phyloP scores from a whole-genome alignment of 176 grass and related monocot species.

The Raddia guianensis region DNA sequence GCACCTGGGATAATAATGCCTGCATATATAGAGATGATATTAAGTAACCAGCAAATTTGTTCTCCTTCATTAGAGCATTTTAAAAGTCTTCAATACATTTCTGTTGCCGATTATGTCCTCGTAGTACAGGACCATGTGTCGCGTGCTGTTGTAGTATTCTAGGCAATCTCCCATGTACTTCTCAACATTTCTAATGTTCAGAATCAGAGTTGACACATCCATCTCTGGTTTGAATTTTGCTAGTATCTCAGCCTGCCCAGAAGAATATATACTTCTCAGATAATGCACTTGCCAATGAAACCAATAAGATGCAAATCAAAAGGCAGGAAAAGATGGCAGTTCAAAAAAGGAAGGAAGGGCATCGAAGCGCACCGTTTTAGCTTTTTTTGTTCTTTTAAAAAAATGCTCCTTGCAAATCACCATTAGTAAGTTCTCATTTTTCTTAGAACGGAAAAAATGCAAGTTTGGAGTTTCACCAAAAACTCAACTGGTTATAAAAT shows the following conservation, averaged over 20 bases:
- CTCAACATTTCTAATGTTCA: conserved; percentile 60
- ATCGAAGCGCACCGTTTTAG: neutral
- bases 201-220: conserved; percentile 57
- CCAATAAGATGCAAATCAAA: conserved; percentile 3
- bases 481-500: neutral
- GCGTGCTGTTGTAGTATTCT: conserved; percentile 56
- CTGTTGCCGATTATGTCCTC: conserved; percentile 73
- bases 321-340: neutral
- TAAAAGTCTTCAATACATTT: conserved; percentile 49
- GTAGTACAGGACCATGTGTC: conserved; percentile 77
- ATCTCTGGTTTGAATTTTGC: conserved; percentile 86
- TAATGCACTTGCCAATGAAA: neutral
- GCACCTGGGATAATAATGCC: conserved; percentile 66
- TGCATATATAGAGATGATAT: conserved; percentile 33
- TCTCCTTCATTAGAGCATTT: neutral
- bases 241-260: conserved; percentile 74
- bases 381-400: neutral
- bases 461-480: neutral
- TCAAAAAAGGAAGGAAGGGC: neutral
- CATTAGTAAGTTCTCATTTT: neutral
- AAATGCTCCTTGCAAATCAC: neutral
- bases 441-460: neutral
- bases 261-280: conserved; percentile 36
- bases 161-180: conserved; percentile 69
- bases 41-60: neutral